phyloP scores from a whole-genome alignment of 345 rosid genomes.

The Brassica napus region DNA sequence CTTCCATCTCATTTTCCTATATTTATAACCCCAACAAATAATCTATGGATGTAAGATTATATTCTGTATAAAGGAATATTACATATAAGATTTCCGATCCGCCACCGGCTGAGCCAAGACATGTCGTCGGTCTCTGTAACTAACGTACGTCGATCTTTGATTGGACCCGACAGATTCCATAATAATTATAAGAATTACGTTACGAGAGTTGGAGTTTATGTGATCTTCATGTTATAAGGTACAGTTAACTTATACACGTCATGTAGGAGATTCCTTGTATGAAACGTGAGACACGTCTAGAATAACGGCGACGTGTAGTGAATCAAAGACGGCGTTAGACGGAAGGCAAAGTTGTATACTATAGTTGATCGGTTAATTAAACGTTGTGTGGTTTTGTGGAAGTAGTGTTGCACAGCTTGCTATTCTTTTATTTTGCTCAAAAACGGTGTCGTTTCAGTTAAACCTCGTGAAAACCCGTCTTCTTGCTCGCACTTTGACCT shows the following conservation, averaged over 20 bases:
- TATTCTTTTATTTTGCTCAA: neutral
- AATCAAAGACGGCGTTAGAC: constrained; percentile 29
- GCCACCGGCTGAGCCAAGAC: constrained; percentile 52
- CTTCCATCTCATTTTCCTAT: no score
- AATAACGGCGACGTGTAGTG: constrained; percentile 50
- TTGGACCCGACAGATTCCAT: constrained; percentile 62
- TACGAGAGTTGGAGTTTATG: constrained; percentile 14
- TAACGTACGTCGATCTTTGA: constrained; percentile 29
- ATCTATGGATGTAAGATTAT: no score
- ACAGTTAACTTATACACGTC: constrained; percentile 23
- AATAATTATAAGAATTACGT: no score
- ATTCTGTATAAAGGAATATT: no score
- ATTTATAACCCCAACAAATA: no score
- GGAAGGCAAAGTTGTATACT: constrained; percentile 23
- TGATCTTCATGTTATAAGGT: constrained; percentile 9
- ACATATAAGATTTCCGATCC: no score
- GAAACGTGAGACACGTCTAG: constrained; percentile 46
- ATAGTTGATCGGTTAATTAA: no score
- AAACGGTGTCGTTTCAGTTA: constrained; percentile 19
- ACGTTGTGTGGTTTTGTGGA: constrained; percentile 1
- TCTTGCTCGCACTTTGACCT: constrained; percentile 16
- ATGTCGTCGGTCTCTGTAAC: constrained; percentile 11
- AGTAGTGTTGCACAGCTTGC: neutral
- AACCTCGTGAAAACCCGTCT: constrained; percentile 35
- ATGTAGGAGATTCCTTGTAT: constrained; percentile 50